Conservation (phyloP, 2,329 filamentous ascomycete species). For the Fusarium dimerum region DNA sequence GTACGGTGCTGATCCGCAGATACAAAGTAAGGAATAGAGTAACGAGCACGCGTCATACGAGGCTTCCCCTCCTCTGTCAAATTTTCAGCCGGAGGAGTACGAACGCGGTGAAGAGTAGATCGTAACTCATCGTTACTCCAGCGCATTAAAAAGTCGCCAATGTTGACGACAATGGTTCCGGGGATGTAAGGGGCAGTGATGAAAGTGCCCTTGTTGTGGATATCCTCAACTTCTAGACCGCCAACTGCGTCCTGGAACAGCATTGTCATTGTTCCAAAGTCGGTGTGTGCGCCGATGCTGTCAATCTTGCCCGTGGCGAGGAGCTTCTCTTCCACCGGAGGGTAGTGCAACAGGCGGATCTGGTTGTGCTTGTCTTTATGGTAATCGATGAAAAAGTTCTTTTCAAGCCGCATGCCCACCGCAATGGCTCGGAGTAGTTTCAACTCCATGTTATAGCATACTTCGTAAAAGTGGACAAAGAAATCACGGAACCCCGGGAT, state of each 20-base stretch:
- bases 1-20: constrained; percentile 47
- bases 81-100: constrained; percentile 37
- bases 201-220: constrained; percentile 36
- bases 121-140: constrained; percentile 39
- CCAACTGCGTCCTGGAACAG: constrained; percentile 48
- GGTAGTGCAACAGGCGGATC: constrained; percentile 58
- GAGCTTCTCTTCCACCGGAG: constrained; percentile 31
- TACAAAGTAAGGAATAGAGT: constrained; percentile 63
- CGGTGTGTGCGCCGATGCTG: constrained; percentile 32
- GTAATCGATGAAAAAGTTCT: constrained; percentile 67
- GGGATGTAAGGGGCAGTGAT: constrained; percentile 30
- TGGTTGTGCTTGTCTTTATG: constrained; percentile 60
- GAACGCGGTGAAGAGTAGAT: constrained; percentile 42
- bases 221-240: constrained; percentile 48
- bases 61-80: constrained; percentile 22
- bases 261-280: constrained; percentile 46
- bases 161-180: constrained; percentile 41
- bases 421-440: constrained; percentile 77
- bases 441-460: constrained; percentile 69
- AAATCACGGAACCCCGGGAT: constrained; percentile 23
- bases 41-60: constrained; percentile 50
- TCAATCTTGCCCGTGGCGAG: constrained; percentile 26
- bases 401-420: constrained; percentile 67
- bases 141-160: constrained; percentile 41
- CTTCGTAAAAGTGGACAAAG: constrained; percentile 60